Conservation (phyloP, 805 yeast genomes). For the Debaryomyces prosopidis region DNA sequence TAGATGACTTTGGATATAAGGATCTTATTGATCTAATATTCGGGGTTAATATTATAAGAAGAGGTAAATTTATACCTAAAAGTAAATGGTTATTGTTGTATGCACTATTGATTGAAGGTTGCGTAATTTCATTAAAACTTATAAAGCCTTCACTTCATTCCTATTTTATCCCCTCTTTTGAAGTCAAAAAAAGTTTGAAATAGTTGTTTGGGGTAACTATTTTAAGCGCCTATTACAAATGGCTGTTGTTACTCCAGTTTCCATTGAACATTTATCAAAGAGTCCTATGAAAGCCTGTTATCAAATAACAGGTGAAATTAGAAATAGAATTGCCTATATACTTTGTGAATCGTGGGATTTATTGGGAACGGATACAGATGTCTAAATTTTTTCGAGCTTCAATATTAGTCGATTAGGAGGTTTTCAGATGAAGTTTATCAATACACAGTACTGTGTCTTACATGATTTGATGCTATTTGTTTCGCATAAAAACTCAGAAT, state of each 20-base stretch:
- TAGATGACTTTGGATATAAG: slow-evolving; percentile 34
- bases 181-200: slow-evolving; percentile 55
- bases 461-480: slow-evolving; percentile 66
- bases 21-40: slow-evolving; percentile 43
- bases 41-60: slow-evolving; percentile 51
- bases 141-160: slow-evolving; percentile 49
- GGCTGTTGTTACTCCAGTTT: slow-evolving; percentile 66
- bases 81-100: slow-evolving; percentile 73
- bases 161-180: slow-evolving; percentile 53
- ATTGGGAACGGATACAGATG: slow-evolving; percentile 62
- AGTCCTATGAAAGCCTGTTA: slow-evolving; percentile 72
- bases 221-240: slow-evolving; percentile 56
- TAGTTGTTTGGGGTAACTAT: slow-evolving; percentile 69
- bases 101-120: slow-evolving; percentile 56
- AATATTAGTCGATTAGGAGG: slow-evolving; percentile 66
- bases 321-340: slow-evolving; percentile 57
- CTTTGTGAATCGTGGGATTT: slow-evolving; percentile 70
- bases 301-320: slow-evolving; percentile 60
- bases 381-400: slow-evolving; percentile 56
- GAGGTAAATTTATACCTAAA: slow-evolving; percentile 61
- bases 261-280: slow-evolving; percentile 67
- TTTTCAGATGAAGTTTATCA: slow-evolving; percentile 64
- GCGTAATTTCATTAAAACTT: slow-evolving; percentile 55
- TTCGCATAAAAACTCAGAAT: slow-evolving; percentile 61
- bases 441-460: slow-evolving; percentile 57